Evolutionary conservation across 2,329 filamentous ascomycete genomes (phyloP), one percentile per base, ranked within the genome.

Genomic region (Byssothecium circinans): DNA sequence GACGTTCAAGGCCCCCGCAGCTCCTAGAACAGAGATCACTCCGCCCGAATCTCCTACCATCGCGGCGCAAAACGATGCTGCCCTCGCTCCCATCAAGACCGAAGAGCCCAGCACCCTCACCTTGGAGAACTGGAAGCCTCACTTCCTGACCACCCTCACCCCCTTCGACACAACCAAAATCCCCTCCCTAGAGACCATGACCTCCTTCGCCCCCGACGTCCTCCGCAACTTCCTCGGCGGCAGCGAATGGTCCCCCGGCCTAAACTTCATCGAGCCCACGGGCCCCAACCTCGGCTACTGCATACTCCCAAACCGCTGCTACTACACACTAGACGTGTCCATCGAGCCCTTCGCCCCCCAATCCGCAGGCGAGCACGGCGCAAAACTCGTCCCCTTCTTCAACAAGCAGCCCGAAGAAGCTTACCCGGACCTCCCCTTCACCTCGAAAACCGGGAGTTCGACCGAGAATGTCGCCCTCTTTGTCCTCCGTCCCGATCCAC

Each of bases 331-430:
- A 14, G 68, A 76, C 23, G 45, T 52, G 0, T 40, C 50, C 0
- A 50, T 58, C 29, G 75, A 78, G 43, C 74, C 75, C 1, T 76
- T 71, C 54, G 58, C 75, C 4, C 76, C 75, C 0, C 43, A 49
- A 2, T n/a, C 39, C 0, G 71, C 75, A 2, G 73, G 74, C 41
- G 34, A 62, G 17, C 74, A 78, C 45, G 75, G 76, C 23, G 75
- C 75, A 4, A 78, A 77, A 50, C 57, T 78, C 8, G 74, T 71
- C 1, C 68, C 74, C 0, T 74, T 78, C 64, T 75, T 75, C 68
- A 75, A 75, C 54, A 18, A 23, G 6, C 51, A 60, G 7, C 57
- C 61, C 0, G 58, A 63, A n/a, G 68, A 70, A 8, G 43, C 52
- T 4, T 64, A 62, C 17, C 3, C 3, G 6, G n/a, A 36, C 20